These are phyloP conservation scores for Lithospermum erythrorhizon DNA, from an alignment of 257 asterid genomes.

Conservation along the genomic window DNA sequence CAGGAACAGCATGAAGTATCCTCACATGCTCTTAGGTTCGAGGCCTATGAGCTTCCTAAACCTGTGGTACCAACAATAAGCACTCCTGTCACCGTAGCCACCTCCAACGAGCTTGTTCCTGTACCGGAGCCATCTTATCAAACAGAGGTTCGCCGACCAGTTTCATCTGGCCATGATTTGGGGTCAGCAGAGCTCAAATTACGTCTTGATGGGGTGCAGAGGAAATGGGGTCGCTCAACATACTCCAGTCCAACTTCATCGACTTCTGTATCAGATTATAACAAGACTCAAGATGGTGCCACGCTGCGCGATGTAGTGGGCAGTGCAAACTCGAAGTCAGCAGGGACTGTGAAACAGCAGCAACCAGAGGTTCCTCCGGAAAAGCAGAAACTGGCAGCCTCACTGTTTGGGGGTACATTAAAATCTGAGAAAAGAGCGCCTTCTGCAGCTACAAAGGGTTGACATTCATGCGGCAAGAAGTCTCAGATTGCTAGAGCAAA, in stretches of 20 bases:
- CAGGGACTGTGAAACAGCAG: slow-evolving; percentile 38
- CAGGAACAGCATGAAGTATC: slow-evolving; percentile 60
- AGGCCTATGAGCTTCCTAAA: slow-evolving; percentile 88
- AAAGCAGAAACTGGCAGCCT: slow-evolving; percentile 89
- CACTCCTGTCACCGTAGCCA: slow-evolving; percentile 30
- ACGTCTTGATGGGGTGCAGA: slow-evolving; percentile 87
- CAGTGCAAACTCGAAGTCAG: slow-evolving; percentile 33
- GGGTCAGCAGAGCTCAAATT: slow-evolving; percentile 61
- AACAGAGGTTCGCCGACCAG: slow-evolving; percentile 33
- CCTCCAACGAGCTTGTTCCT: slow-evolving; percentile 69
- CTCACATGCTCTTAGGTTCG: slow-evolving; percentile 70
- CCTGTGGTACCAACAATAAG: slow-evolving; percentile 38
- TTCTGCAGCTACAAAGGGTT: slow-evolving; percentile 34
- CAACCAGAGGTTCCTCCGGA: slow-evolving; percentile 58
- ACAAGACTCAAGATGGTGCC: slow-evolving; percentile 42
- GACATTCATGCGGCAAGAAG: slow-evolving; percentile 31
- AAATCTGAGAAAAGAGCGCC: slow-evolving; percentile 50
- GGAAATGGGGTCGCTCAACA: slow-evolving; percentile 84
- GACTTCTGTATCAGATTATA: slow-evolving; percentile 30
- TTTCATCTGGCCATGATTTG: slow-evolving; percentile 32
- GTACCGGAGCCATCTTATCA: slow-evolving; percentile 50
- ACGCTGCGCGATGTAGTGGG: slow-evolving; percentile 28
- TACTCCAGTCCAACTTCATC: slow-evolving; percentile 54
- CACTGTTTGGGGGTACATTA: slow-evolving; percentile 65
- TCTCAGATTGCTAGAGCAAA: slow-evolving; percentile 23